A percentile compares a stretch with the other conserved stretches of the same genome.
Evolutionary conservation across 1,284 basidiomycete species (phyloP).

Genomic region (Boletus semigastroideus): DNA sequence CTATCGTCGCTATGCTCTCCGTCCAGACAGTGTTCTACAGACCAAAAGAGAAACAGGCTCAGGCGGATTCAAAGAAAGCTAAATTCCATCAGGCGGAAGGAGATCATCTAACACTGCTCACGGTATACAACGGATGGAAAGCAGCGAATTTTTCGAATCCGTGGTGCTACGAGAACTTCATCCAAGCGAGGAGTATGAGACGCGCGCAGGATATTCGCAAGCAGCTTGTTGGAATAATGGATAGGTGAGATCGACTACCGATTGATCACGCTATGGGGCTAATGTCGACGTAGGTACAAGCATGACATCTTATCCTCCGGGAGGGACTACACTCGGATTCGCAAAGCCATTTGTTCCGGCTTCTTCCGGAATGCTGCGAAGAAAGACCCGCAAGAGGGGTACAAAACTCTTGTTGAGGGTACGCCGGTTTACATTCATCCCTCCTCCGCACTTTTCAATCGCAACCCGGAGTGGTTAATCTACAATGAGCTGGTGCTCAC

Average conservation of each 20-base stretch:
- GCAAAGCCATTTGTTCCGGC: constrained; percentile 95
- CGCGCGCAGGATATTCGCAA: constrained; percentile 98
- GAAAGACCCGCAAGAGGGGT: constrained; percentile 94
- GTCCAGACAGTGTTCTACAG: constrained; percentile 97
- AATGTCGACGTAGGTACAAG: constrained; percentile 66
- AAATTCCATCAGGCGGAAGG: constrained; percentile 99
- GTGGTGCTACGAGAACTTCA: constrained; percentile 98
- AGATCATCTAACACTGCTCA: constrained; percentile 91
- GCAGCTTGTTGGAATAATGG: constrained; percentile 98
- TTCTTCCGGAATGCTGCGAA: constrained; percentile 97
- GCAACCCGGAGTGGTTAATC: constrained; percentile 70
- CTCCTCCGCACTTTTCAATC: constrained; percentile 95
- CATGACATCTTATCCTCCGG: constrained; percentile 94
- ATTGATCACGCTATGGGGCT: constrained; percentile 6
- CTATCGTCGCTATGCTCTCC: constrained; percentile 96
- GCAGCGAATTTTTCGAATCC: constrained; percentile 93
- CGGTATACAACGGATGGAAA: constrained; percentile 99
- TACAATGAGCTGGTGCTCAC: constrained; percentile 64
- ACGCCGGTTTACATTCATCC: constrained; percentile 98
- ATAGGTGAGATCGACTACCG: constrained; percentile 58
- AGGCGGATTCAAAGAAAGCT: constrained; percentile 98
- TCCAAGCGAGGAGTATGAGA: constrained; percentile 95
- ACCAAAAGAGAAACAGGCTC: constrained; percentile 98
- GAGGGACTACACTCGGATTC: constrained; percentile 89
- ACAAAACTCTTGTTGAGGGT: constrained; percentile 97